These are phyloP conservation scores for Suillus tomentosus DNA, from an alignment of 768 basidiomycete species.

Conservation along the genomic window DNA sequence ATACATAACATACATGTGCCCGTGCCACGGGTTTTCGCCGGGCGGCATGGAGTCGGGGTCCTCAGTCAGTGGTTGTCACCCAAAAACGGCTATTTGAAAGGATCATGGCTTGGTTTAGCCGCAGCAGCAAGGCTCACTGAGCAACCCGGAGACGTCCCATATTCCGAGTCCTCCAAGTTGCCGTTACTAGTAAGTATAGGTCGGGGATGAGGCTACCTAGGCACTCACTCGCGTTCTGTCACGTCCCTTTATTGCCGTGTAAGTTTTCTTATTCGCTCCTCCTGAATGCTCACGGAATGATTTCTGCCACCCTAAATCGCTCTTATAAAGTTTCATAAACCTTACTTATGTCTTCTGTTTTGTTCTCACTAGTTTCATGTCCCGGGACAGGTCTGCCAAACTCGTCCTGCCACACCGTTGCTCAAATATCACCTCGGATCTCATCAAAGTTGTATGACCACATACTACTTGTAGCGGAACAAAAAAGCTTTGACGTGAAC, in stretches of 20 bases:
- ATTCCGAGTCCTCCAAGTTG: neutral
- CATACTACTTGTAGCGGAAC: constrained; percentile 21
- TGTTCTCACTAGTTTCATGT: constrained; percentile 28
- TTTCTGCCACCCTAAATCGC: constrained; percentile 24
- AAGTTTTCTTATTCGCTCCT: constrained; percentile 14
- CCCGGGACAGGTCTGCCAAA: constrained; percentile 37
- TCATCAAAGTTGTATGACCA: constrained; percentile 25
- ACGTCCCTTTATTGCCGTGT: constrained; percentile 10
- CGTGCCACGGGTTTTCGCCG: too few species aligned
- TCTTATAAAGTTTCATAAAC: constrained; percentile 36
- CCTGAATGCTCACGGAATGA: constrained; percentile 15
- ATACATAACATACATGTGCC: neutral
- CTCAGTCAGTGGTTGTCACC: too few species aligned
- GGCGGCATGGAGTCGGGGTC: too few species aligned
- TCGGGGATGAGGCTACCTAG: neutral
- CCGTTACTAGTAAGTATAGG: constrained; percentile 5
- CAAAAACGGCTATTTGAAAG: neutral
- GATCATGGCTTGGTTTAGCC: neutral
- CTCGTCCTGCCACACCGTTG: constrained; percentile 30
- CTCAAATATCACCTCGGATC: constrained; percentile 35
- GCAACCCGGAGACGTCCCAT: too few species aligned
- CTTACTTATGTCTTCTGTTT: constrained; percentile 13
- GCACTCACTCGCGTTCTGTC: constrained; percentile 23
- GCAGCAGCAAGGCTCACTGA: too few species aligned
- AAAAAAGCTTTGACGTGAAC: constrained; percentile 31